These are phyloP conservation scores for Diospyros lotus DNA, from an alignment of 148 eudicot species.

Conservation along the genomic window DNA sequence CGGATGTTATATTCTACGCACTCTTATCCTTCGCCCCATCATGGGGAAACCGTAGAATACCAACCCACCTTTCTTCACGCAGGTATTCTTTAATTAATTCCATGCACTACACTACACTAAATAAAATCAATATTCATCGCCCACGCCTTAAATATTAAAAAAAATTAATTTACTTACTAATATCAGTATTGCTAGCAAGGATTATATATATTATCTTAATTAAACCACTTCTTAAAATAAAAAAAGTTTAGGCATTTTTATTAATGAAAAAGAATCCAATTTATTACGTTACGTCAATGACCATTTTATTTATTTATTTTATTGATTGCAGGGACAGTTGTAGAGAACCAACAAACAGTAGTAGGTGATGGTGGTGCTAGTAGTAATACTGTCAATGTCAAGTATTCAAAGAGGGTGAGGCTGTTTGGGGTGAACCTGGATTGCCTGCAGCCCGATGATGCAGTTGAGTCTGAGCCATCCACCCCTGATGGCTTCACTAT, in stretches of 20 bases:
- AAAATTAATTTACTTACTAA: no score
- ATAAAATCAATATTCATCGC: not conserved
- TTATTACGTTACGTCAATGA: no score
- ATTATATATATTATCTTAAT: no score
- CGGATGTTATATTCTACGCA: conserved; percentile 24
- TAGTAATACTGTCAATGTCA: not conserved
- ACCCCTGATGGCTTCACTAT: conserved; percentile 39
- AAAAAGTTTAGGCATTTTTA: no score
- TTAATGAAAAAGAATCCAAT: no score
- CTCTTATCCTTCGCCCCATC: conserved; percentile 23
- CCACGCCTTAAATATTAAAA: no score
- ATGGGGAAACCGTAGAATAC: conserved; percentile 28
- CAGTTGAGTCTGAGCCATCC: conserved; percentile 34
- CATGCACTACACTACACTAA: not conserved
- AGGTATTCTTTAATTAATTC: conserved; percentile 26
- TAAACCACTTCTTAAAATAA: no score
- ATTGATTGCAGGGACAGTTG: conserved; percentile 16
- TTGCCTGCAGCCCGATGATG: conserved; percentile 25
- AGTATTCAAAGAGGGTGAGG: conserved; percentile 51
- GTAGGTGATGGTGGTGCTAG: not conserved
- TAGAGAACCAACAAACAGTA: conserved; percentile 14
- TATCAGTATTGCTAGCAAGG: no score
- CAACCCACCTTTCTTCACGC: conserved; percentile 43
- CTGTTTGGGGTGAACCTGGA: conserved; percentile 78
- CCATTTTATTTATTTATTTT: no score